These are phyloP conservation scores for Fusarium sp. DNA, from an alignment of 2,329 filamentous ascomycete species.

Conservation along the genomic window DNA sequence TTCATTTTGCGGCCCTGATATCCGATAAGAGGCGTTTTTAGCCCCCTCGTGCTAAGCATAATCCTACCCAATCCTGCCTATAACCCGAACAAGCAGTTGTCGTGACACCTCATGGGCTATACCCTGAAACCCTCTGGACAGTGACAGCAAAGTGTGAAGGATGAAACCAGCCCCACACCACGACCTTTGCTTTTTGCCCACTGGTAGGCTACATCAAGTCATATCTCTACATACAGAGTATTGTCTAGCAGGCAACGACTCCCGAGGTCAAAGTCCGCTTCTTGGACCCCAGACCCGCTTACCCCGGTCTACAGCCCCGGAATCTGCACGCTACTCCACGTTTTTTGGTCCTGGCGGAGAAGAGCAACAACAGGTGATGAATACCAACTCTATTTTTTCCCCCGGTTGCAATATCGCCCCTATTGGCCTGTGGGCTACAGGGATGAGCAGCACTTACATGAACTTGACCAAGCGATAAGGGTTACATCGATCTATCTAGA, in stretches of 20 bases:
- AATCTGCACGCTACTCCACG: slow-evolving; percentile 22
- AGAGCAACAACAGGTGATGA: slow-evolving; percentile 28
- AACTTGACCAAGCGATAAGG: not conserved
- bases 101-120: slow-evolving; percentile 1
- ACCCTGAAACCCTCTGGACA: not conserved
- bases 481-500: slow-evolving; percentile 2
- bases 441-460: slow-evolving; percentile 14
- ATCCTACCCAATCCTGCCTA: slow-evolving; percentile 5
- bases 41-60: not conserved
- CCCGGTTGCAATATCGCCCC: slow-evolving; percentile 37
- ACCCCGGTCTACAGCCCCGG: slow-evolving; percentile 19
- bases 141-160: not conserved
- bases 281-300: slow-evolving; percentile 8
- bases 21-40: slow-evolving; percentile 26
- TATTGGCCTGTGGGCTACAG: slow-evolving; percentile 5
- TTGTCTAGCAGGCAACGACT: not conserved
- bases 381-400: slow-evolving; percentile 37
- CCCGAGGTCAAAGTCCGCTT: not conserved
- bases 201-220: not conserved
- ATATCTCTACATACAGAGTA: not conserved
- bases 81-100: not conserved
- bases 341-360: slow-evolving; percentile 33
- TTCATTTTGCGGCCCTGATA: slow-evolving; percentile 31
- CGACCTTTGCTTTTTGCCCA: not conserved
- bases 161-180: slow-evolving; percentile 2